Percentiles rank a stretch among this genome's conserved stretches.
Evolutionary conservation across 164 flowering plant genomes (phyloP).

Genomic region (Vitis riparia): DNA sequence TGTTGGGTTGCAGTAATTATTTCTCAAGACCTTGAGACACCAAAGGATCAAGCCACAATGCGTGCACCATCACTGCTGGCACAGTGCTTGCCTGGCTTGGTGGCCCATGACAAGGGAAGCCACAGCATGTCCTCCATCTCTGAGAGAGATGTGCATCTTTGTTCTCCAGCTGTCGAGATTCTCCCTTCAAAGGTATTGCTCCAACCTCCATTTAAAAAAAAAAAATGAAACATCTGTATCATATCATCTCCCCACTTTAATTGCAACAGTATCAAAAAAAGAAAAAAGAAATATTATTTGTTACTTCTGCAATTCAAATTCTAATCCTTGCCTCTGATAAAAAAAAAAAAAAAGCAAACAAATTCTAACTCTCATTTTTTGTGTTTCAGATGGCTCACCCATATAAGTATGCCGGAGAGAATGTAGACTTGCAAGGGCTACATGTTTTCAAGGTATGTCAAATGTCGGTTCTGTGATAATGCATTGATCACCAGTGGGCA

Average conservation of each 20-base stretch:
- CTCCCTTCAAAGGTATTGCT: slow-evolving; percentile 75
- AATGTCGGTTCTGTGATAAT: not conserved
- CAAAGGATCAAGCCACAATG: slow-evolving; percentile 33
- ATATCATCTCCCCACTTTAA: not conserved
- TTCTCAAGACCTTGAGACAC: too few species aligned
- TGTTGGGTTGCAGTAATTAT: too few species aligned
- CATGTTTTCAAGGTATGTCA: slow-evolving; percentile 66
- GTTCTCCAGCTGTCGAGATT: slow-evolving; percentile 90
- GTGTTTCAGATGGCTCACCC: slow-evolving; percentile 56
- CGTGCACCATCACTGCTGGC: slow-evolving; percentile 76
- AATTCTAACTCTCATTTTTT: not conserved
- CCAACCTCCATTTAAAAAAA: not conserved
- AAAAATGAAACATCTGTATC: not conserved
- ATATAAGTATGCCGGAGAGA: slow-evolving; percentile 78
- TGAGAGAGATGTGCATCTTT: slow-evolving; percentile 59
- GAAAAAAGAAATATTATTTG: too few species aligned
- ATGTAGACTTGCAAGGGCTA: slow-evolving; percentile 69
- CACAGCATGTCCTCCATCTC: slow-evolving; percentile 45
- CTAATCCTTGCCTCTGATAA: too few species aligned
- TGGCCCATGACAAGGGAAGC: slow-evolving; percentile 58
- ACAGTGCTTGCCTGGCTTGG: slow-evolving; percentile 78
- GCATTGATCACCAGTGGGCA: not conserved
- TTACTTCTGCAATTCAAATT: too few species aligned
- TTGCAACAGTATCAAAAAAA: too few species aligned
- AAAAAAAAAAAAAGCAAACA: too few species aligned